Evolutionary conservation across 345 rosid species (phyloP).

Genomic region (Angophora floribunda): DNA sequence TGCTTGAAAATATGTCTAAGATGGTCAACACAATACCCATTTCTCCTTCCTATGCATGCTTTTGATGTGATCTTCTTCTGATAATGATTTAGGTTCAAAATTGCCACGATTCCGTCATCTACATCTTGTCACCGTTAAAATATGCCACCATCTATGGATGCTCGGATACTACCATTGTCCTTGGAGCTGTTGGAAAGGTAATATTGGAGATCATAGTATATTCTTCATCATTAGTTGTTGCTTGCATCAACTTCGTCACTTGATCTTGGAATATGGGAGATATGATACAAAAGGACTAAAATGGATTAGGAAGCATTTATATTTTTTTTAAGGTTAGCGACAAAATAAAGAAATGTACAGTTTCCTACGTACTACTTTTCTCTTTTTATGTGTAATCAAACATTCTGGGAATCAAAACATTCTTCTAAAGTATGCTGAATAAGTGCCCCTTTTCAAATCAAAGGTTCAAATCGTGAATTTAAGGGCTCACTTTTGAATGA

Average conservation of each 20-base stretch:
- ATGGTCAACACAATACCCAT: neutral
- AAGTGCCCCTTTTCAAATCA: neutral
- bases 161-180: conserved; percentile 91
- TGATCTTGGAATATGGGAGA: neutral
- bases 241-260: neutral
- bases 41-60: neutral
- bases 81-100: conserved; percentile 65
- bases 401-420: neutral
- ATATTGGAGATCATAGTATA: neutral
- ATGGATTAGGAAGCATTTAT: neutral
- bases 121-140: conserved; percentile 88
- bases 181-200: conserved; percentile 99
- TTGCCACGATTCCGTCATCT: conserved; percentile 93
- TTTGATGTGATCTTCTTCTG: neutral
- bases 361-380: neutral
- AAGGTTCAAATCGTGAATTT: neutral
- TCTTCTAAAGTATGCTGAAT: neutral
- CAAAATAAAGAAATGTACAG: neutral
- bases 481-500: neutral
- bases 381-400: neutral
- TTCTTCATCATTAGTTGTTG: neutral
- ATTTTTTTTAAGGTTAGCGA: neutral
- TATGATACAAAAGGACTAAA: neutral
- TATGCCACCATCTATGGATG: conserved; percentile 92
- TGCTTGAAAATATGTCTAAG: neutral